These are phyloP conservation scores for Citrus reticulata DNA, from an alignment of 345 rosid genomes.

Conservation along the genomic window DNA sequence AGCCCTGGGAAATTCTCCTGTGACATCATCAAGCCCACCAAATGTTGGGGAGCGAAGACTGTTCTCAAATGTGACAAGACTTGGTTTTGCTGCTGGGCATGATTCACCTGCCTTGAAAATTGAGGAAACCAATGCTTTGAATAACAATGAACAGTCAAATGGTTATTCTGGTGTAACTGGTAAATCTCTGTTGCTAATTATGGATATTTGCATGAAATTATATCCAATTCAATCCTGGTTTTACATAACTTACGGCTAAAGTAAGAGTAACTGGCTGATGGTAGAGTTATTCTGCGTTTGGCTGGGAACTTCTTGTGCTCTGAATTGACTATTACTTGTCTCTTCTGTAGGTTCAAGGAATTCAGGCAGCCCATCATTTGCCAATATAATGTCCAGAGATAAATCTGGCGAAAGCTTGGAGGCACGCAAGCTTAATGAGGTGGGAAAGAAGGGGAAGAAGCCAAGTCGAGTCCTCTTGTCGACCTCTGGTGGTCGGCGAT, in stretches of 20 bases:
- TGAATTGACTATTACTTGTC: neutral
- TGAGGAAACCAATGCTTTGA: constrained; percentile 41
- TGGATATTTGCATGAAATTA: neutral
- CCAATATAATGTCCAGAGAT: constrained; percentile 58
- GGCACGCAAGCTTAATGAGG: constrained; percentile 41
- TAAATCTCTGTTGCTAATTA: constrained; percentile 10
- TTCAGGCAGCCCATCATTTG: constrained; percentile 64
- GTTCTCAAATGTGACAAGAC: constrained; percentile 81
- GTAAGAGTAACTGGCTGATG: neutral
- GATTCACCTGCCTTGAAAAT: constrained; percentile 79
- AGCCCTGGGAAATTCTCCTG: constrained; percentile 70
- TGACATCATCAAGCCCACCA: constrained; percentile 64
- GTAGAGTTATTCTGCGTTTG: neutral
- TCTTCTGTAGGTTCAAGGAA: constrained; percentile 43
- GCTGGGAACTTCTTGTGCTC: neutral
- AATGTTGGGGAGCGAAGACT: constrained; percentile 57
- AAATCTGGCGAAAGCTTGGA: constrained; percentile 38
- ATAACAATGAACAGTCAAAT: constrained; percentile 29
- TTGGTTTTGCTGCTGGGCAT: constrained; percentile 89
- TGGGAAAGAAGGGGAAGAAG: constrained; percentile 80
- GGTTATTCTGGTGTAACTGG: constrained; percentile 38
- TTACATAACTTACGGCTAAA: neutral
- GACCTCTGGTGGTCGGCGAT: constrained; percentile 80
- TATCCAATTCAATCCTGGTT: neutral
- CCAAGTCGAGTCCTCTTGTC: constrained; percentile 68